Base-by-base conservation (phyloP, 2,329 filamentous ascomycete genomes). In the Diaporthe humulicola region DNA sequence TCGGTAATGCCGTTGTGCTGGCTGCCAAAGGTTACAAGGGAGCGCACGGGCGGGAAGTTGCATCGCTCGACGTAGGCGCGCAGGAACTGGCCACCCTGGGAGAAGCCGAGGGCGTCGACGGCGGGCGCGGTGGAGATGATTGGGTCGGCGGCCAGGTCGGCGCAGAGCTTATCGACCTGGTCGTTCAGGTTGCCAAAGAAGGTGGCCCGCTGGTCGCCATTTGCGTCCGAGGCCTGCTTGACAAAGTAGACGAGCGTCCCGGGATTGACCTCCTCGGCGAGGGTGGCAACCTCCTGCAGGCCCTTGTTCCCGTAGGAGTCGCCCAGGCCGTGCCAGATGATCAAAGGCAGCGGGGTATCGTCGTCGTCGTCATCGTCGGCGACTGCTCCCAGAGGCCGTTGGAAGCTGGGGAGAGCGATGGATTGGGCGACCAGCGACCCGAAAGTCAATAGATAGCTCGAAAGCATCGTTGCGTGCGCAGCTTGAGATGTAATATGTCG, bases 31-130 rank as follows among this genome's bases (percentile, higher is more conserved):
- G 96, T 98, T 77, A 98, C 90, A 50, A 98, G 90, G 81, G 91
- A 96, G 78, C 91, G 90, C 17, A 98, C 90, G 5, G 91, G 92
- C 0, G 95, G 93, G 45, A 80, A 81, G 83, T 95, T 97, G 88
- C 97, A 99, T 57, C 95, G 90, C 88, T 99, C 92, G 77, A 98
- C 88, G 82, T 98, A 96, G 33, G 90, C 97, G 75, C 97, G 92
- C n/a, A 99, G 90, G 86, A 99, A 98, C 83, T 98, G 95, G 1
- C 97, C 97, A 77, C 97, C 97, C 84, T 99, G 97, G 19, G 94
- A 97, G 87, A 99, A 98, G 38, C 97, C 97, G 48, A 99, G 86
- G 45, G 96, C 96, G 84, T 98, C 97, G 81, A 98, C 89, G 77
- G 93, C 95, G 0, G 94, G 94, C 0, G 94, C 94, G 9, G 93